phyloP scores from a whole-genome alignment of 169 alveolate genomes.

The Cryptosporidium xiaoi region DNA sequence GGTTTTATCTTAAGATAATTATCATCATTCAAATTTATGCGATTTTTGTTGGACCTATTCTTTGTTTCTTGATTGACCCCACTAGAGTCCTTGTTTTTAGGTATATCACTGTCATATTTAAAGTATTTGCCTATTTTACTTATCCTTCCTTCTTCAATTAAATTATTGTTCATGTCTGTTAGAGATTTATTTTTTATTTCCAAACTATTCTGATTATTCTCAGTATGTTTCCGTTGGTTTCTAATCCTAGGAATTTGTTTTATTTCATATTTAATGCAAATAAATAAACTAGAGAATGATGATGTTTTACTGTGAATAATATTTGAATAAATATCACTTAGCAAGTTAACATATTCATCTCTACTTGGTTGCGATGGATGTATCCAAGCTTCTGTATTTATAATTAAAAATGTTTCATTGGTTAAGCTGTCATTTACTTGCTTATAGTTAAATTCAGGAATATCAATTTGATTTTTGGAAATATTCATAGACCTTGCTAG shows the following conservation, averaged over 20 bases:
- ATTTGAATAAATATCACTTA: slow-evolving; percentile 43
- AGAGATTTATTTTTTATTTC: background rate
- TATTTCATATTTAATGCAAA: slow-evolving; percentile 39
- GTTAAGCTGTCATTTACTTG: slow-evolving; percentile 41
- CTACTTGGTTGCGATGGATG: slow-evolving; percentile 39
- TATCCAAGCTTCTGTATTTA: slow-evolving; percentile 55
- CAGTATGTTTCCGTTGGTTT: background rate
- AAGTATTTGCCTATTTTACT: slow-evolving; percentile 45
- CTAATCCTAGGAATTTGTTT: slow-evolving; percentile 37
- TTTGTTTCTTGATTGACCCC: no score
- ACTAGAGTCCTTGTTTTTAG: background rate
- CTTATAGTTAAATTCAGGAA: slow-evolving; percentile 58
- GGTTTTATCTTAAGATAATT: no score
- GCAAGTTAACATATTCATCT: slow-evolving; percentile 28
- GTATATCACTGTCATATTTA: background rate
- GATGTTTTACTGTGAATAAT: slow-evolving; percentile 49
- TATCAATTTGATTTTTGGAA: slow-evolving; percentile 30
- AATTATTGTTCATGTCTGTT: background rate
- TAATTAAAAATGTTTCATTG: slow-evolving; percentile 4
- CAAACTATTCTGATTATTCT: background rate
- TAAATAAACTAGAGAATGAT: slow-evolving; percentile 34
- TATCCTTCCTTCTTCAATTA: slow-evolving; percentile 45
- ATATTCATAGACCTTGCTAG: slow-evolving; percentile 40
- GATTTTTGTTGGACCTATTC: no score
- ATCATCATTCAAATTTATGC: no score